These are phyloP conservation scores for Penicillium expansum DNA, from an alignment of 2,329 filamentous ascomycete species.

Conservation along the genomic window DNA sequence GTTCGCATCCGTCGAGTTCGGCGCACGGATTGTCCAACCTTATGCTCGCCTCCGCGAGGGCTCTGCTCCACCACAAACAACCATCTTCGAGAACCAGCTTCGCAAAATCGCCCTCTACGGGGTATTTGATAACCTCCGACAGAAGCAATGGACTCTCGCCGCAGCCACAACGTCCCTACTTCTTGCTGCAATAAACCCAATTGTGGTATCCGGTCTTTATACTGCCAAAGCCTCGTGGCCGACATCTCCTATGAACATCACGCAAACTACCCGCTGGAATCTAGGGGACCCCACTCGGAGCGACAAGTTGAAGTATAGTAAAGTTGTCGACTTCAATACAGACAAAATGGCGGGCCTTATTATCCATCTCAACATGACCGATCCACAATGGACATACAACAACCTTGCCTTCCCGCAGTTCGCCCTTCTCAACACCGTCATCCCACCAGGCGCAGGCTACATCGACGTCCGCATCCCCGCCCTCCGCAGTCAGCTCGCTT, in stretches of 20 bases:
- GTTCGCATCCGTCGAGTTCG: conserved; percentile 17
- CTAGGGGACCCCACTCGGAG: conserved; percentile 2
- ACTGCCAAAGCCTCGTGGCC: neutral
- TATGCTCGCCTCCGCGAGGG: conserved; percentile 15
- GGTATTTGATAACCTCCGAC: conserved; percentile 51
- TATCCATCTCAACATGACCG: conserved; percentile 28
- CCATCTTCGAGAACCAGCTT: conserved; percentile 21
- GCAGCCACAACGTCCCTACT: conserved; percentile 15
- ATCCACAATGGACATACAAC: conserved; percentile 33
- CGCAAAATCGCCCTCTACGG: conserved; percentile 46
- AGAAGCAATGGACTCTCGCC: conserved; percentile 12
- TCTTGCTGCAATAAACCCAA: conserved; percentile 14
- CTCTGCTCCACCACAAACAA: conserved; percentile 6
- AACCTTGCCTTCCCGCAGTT: conserved; percentile 27
- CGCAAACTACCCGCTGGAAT: neutral
- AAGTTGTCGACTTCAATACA: neutral
- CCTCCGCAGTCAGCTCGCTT: neutral
- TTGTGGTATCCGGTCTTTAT: conserved; percentile 17
- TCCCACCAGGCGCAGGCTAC: neutral
- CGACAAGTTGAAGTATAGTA: neutral
- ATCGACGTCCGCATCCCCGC: neutral
- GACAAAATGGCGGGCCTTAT: conserved; percentile 15
- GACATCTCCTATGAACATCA: neutral
- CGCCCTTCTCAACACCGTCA: neutral
- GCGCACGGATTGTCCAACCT: conserved; percentile 19